Evolutionary conservation across 2,329 filamentous ascomycete genomes (phyloP), one percentile per base, ranked within the genome.

Genomic region (Paracoccidioides lutzii): DNA sequence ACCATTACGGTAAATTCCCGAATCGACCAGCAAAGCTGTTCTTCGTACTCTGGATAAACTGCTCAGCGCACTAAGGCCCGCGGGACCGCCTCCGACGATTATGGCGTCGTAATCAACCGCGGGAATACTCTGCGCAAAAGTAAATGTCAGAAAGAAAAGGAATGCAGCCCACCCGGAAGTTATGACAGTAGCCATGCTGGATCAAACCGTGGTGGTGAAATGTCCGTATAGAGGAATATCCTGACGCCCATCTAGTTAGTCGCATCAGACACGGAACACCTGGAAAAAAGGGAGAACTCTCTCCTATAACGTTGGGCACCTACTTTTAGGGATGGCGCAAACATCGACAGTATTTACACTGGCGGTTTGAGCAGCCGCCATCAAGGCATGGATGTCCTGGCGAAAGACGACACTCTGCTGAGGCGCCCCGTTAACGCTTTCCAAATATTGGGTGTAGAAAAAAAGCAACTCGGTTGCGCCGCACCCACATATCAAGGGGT

Each of bases 11-110:
- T 84, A 84, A 35, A 75, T 70, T 10, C 75, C 77, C 22, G 78
- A 81, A 64, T 84, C 81, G 54, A 83, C 76, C 44, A 84, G 64
- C 6, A 82, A 67, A 0, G 76, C 75, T 5, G 73, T 77, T 12
- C 80, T 73, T 10, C 76, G 74, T 12, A 83, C 80, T 14, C 81
- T 78, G 5, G 77, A 80, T n/a, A 83, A 73, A 44, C 76, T 79
- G 55, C 80, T 83, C 52, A 80, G 60, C 1, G 75, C 76, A 50
- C 71, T 73, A 1, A 83, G 73, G 0, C 80, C 80, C 0, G 80
- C 69, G 2, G 80, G 80, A 1, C 80, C 80, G 40, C 80, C 80
- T 3, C 80, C 80, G 4, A 83, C 69, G 41, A 83, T 69, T 44
- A 83, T 73, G 56, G 75, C 79, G 67, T 83, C 80, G 61, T 78